phyloP scores from a whole-genome alignment of 2,329 filamentous ascomycete species.

The Cladosporium phlei region DNA sequence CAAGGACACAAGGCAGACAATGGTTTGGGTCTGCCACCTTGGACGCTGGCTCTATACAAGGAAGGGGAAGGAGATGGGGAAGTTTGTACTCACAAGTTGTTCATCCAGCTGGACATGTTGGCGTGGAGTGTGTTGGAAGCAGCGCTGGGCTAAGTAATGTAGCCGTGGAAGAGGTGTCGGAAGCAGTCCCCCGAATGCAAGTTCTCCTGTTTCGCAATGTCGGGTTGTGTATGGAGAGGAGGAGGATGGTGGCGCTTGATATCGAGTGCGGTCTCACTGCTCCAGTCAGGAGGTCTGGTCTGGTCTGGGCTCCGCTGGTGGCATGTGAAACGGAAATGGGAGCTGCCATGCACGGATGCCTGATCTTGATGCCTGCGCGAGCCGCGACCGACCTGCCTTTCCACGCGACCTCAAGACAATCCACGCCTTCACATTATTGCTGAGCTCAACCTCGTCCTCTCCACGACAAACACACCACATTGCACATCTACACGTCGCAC shows the following conservation, averaged over 20 bases:
- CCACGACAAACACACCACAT: neutral
- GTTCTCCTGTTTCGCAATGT: neutral
- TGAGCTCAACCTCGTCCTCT: neutral
- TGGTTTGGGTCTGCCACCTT: too few relatives aligned
- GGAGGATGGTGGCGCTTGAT: neutral
- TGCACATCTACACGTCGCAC: neutral
- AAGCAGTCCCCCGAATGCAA: neutral
- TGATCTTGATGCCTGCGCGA: neutral
- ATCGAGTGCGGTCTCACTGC: neutral
- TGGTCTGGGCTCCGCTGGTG: neutral
- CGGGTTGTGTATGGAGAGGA: neutral
- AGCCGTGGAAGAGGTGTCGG: neutral
- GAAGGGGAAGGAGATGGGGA: neutral
- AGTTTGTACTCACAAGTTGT: constrained; percentile 32
- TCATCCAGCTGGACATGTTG: constrained; percentile 35
- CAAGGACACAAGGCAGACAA: too few relatives aligned
- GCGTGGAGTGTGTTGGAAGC: neutral
- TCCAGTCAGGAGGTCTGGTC: neutral
- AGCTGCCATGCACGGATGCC: neutral
- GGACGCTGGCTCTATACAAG: too few relatives aligned
- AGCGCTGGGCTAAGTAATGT: neutral
- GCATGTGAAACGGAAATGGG: constrained; percentile 3
- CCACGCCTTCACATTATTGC: neutral
- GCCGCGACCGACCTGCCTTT: neutral
- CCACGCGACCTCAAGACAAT: neutral